phyloP scores from a whole-genome alignment of 495 filamentous ascomycete genomes.

The Astrothelium macrocarpum region DNA sequence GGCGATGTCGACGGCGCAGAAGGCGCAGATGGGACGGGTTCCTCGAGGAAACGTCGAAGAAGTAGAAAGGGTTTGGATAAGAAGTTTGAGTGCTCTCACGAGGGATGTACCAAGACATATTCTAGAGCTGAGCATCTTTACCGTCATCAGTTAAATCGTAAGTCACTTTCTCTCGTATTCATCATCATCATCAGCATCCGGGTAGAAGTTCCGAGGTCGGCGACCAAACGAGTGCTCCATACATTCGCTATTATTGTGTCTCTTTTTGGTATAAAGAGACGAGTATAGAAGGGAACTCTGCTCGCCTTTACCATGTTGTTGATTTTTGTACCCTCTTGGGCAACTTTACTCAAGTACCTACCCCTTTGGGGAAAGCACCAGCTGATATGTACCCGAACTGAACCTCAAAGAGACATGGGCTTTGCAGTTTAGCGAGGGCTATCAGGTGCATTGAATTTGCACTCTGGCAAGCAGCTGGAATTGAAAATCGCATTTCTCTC shows the following conservation, averaged over 20 bases:
- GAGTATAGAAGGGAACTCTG: too few species aligned
- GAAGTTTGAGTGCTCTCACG: constrained; percentile 85
- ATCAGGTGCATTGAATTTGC: too few species aligned
- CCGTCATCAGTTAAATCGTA: constrained; percentile 92
- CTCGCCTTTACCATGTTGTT: too few species aligned
- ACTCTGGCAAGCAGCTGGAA: too few species aligned
- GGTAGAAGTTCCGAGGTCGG: not conserved
- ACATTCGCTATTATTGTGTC: too few species aligned
- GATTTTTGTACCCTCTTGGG: not conserved
- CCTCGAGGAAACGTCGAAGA: constrained; percentile 60
- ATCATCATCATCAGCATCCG: not conserved
- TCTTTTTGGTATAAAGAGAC: too few species aligned
- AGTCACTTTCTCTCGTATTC: constrained; percentile 24
- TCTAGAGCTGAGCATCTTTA: constrained; percentile 95
- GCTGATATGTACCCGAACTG: not conserved
- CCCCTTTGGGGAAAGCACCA: not conserved
- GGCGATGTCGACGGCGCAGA: constrained; percentile 14
- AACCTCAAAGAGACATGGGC: not conserved
- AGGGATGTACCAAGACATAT: constrained; percentile 91
- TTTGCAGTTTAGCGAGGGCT: too few species aligned
- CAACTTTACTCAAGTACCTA: not conserved
- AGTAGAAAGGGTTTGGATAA: constrained; percentile 86
- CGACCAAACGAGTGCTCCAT: too few species aligned
- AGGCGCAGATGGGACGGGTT: constrained; percentile 19
- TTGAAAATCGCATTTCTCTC: not conserved